A percentile compares a stretch with the other conserved stretches of the same genome.
Conservation (phyloP, 371 early-diverging fungal genomes). For the Mortierella sp. region DNA sequence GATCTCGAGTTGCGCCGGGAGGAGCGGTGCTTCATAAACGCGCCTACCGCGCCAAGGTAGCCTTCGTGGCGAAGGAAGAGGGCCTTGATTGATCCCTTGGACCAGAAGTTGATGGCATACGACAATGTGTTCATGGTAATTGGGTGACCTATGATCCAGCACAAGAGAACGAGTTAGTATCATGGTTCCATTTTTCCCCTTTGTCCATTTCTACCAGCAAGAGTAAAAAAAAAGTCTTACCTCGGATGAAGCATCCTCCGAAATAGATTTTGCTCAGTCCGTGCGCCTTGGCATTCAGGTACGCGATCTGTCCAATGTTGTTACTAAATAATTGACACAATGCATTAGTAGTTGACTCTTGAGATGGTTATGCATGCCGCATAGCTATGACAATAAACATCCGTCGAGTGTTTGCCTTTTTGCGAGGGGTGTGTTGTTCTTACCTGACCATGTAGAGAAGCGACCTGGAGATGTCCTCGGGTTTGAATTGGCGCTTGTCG, state of each 20-base stretch:
- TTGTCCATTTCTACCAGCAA: not conserved
- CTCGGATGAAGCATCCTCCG: slow-evolving; percentile 97
- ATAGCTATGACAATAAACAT: not conserved
- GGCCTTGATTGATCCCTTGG: slow-evolving; percentile 94
- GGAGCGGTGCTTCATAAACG: slow-evolving; percentile 71
- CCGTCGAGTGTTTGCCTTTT: no score
- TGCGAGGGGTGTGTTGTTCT: not conserved
- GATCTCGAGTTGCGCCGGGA: slow-evolving; percentile 56
- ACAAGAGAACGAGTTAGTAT: not conserved
- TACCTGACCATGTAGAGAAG: slow-evolving; percentile 91
- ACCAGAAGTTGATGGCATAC: slow-evolving; percentile 98
- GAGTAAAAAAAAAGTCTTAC: slow-evolving; percentile 45
- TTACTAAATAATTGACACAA: slow-evolving; percentile 71
- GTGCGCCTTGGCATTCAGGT: slow-evolving; percentile 94
- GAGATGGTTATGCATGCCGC: not conserved
- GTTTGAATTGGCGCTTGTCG: slow-evolving; percentile 70
- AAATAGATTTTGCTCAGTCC: slow-evolving; percentile 94
- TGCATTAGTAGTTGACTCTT: not conserved
- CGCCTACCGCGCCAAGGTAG: slow-evolving; percentile 96
- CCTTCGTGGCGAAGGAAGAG: slow-evolving; percentile 97
- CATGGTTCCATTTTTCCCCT: not conserved
- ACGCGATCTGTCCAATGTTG: slow-evolving; percentile 98
- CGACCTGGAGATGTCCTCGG: slow-evolving; percentile 90
- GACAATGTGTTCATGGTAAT: slow-evolving; percentile 97
- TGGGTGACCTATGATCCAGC: slow-evolving; percentile 77